Percentiles rank a stretch among this genome's conserved stretches.
These are phyloP conservation scores for Phyllosticta capitalensis DNA, from an alignment of 2,329 filamentous ascomycete species.

Conservation along the genomic window DNA sequence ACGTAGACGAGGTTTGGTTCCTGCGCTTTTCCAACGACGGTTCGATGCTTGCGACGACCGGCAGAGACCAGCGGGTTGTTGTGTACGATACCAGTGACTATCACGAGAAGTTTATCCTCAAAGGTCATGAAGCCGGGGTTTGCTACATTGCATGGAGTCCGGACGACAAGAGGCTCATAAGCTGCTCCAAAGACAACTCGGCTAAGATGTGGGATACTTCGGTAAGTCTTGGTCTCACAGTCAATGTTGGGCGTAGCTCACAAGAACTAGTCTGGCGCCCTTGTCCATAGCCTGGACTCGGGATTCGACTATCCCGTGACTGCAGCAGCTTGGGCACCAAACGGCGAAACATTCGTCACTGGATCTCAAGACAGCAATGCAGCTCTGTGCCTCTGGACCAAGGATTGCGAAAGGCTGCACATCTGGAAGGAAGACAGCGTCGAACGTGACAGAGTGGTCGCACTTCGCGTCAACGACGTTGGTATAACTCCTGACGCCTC, in stretches of 20 bases:
- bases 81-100: slow-evolving; percentile 76
- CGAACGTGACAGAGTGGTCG: slow-evolving; percentile 5
- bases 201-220: slow-evolving; percentile 64
- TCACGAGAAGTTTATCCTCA: slow-evolving; percentile 51
- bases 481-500: slow-evolving; percentile 73
- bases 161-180: slow-evolving; percentile 77
- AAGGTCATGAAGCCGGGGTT: slow-evolving; percentile 64
- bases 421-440: slow-evolving; percentile 52
- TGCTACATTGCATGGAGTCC: slow-evolving; percentile 85
- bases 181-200: slow-evolving; percentile 62
- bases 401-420: slow-evolving; percentile 51
- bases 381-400: slow-evolving; percentile 47
- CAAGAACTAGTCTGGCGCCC: slow-evolving; percentile 30
- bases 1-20: slow-evolving; percentile 83
- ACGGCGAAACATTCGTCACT: slow-evolving; percentile 68
- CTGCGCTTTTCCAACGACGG: slow-evolving; percentile 86
- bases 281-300: slow-evolving; percentile 52
- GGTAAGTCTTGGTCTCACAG: slow-evolving; percentile 15
- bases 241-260: slow-evolving; percentile 10
- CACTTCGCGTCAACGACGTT: slow-evolving; percentile 70
- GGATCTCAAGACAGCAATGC: slow-evolving; percentile 36
- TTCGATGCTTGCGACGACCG: slow-evolving; percentile 69
- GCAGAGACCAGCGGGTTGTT: slow-evolving; percentile 62
- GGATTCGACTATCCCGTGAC: slow-evolving; percentile 73
- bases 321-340: slow-evolving; percentile 78